Percentiles rank a stretch among this genome's conserved stretches.
Evolutionary conservation across 2,329 filamentous ascomycete genomes (phyloP).

Genomic region (Diaporthe citrichinensis): DNA sequence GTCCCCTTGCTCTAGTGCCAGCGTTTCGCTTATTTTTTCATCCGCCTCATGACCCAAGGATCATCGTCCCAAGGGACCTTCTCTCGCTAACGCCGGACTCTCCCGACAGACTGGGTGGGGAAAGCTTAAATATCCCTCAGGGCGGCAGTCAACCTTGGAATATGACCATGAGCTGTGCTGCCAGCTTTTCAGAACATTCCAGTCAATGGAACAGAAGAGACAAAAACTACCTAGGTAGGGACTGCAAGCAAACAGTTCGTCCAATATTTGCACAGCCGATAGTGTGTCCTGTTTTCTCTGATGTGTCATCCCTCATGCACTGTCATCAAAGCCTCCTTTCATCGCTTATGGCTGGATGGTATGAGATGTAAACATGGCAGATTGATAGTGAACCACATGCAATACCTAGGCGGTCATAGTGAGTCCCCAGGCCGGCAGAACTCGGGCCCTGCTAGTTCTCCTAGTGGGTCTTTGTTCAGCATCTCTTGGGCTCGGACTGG

Average conservation of each 20-base stretch:
- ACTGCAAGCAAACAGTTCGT: not conserved
- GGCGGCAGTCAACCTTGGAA: slow-evolving; percentile 24
- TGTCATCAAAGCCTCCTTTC: not conserved
- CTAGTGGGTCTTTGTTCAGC: slow-evolving; percentile 17
- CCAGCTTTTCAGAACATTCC: not conserved
- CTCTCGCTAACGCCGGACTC: slow-evolving; percentile 26
- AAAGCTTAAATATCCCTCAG: slow-evolving; percentile 36
- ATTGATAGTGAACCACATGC: not conserved
- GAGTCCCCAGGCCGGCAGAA: not conserved
- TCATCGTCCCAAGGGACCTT: slow-evolving; percentile 18
- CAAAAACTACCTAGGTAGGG: too few species aligned
- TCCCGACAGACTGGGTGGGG: slow-evolving; percentile 30
- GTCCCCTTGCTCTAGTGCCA: not conserved
- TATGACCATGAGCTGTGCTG: not conserved
- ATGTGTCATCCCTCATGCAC: not conserved
- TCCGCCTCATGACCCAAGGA: not conserved
- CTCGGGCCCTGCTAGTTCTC: slow-evolving; percentile 5
- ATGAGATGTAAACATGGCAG: not conserved
- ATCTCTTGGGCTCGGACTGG: slow-evolving; percentile 15
- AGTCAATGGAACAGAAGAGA: too few species aligned
- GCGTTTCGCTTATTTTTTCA: slow-evolving; percentile 1
- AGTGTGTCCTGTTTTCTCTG: not conserved
- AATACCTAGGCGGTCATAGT: too few species aligned
- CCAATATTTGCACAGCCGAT: not conserved
- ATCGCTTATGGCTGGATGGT: not conserved